Percentiles rank a stretch among this genome's conserved stretches.
Conservation (phyloP, 176 grass and related monocot genomes). For the Typha latifolia region DNA sequence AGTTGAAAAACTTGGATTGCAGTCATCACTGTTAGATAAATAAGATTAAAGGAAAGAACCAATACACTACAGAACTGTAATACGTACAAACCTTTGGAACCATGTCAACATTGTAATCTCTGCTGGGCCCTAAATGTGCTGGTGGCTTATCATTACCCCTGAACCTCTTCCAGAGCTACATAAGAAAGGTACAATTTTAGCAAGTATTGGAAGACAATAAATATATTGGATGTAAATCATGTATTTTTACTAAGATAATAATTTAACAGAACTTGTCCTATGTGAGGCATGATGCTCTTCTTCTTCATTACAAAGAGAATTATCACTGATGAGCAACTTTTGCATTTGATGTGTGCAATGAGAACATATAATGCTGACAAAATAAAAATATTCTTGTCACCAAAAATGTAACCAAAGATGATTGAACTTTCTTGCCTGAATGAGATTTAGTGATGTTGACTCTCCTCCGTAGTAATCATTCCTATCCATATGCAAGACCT, state of each 20-base stretch:
- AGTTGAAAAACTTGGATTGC: too few species aligned
- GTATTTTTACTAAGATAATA: not conserved
- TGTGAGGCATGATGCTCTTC: not conserved
- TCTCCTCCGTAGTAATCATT: slow-evolving; percentile 23
- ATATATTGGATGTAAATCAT: too few species aligned
- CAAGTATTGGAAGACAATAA: slow-evolving; percentile 7
- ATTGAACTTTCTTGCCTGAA: slow-evolving; percentile 13
- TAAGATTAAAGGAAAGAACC: not conserved
- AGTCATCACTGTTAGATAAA: not conserved
- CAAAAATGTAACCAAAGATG: slow-evolving; percentile 3
- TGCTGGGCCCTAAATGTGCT: slow-evolving; percentile 67
- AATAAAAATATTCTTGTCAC: not conserved
- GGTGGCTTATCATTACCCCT: slow-evolving; percentile 85
- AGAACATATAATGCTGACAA: not conserved
- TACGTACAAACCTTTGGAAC: slow-evolving; percentile 58
- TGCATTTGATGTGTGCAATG: not conserved
- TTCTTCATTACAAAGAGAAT: not conserved
- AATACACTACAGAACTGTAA: slow-evolving; percentile 4
- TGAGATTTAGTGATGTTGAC: slow-evolving; percentile 22
- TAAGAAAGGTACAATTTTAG: not conserved
- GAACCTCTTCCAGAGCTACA: slow-evolving; percentile 85
- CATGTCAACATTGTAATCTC: slow-evolving; percentile 95
- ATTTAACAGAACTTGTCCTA: not conserved
- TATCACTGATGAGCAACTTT: not conserved
- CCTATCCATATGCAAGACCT: slow-evolving; percentile 27